These are phyloP conservation scores for Butyriboletus loyo DNA, from an alignment of 768 basidiomycete species.

Conservation along the genomic window DNA sequence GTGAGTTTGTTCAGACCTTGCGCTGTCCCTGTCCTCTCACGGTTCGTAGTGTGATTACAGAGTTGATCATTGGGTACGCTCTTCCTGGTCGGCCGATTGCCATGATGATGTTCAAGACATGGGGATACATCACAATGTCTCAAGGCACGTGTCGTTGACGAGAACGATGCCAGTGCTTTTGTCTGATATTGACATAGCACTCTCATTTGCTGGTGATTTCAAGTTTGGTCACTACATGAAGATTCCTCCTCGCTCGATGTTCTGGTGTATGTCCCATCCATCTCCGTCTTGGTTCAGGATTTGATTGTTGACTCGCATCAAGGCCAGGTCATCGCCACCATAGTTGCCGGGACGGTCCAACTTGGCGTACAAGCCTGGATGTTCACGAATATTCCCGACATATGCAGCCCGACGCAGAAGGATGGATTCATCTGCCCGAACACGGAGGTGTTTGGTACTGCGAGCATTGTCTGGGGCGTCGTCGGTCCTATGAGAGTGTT, in stretches of 20 bases:
- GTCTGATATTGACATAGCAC: slow-evolving; percentile 32
- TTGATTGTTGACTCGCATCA: not conserved
- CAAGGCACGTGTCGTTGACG: slow-evolving; percentile 27
- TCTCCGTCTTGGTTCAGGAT: not conserved
- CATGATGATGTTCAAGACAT: slow-evolving; percentile 80
- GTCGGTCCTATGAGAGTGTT: slow-evolving; percentile 76
- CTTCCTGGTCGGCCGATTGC: slow-evolving; percentile 67
- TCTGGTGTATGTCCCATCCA: slow-evolving; percentile 39
- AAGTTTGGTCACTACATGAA: slow-evolving; percentile 79
- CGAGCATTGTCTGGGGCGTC: slow-evolving; percentile 78
- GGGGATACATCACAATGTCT: slow-evolving; percentile 65
- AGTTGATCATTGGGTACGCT: slow-evolving; percentile 60
- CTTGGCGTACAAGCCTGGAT: slow-evolving; percentile 66
- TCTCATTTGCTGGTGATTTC: slow-evolving; percentile 67
- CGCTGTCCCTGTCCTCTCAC: not conserved
- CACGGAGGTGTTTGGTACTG: slow-evolving; percentile 75
- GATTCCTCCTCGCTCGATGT: slow-evolving; percentile 65
- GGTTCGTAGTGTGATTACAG: slow-evolving; percentile 53
- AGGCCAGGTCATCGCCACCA: slow-evolving; percentile 59
- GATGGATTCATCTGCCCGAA: slow-evolving; percentile 67
- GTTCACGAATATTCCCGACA: slow-evolving; percentile 40
- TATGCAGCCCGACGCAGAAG: slow-evolving; percentile 28
- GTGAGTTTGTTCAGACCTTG: slow-evolving; percentile 4
- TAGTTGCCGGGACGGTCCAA: slow-evolving; percentile 64
- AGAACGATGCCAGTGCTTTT: not conserved